Evolutionary conservation across 306 rosid genomes (phyloP), one percentile per base, ranked within the genome.

Genomic region (Carpinus viminea): DNA sequence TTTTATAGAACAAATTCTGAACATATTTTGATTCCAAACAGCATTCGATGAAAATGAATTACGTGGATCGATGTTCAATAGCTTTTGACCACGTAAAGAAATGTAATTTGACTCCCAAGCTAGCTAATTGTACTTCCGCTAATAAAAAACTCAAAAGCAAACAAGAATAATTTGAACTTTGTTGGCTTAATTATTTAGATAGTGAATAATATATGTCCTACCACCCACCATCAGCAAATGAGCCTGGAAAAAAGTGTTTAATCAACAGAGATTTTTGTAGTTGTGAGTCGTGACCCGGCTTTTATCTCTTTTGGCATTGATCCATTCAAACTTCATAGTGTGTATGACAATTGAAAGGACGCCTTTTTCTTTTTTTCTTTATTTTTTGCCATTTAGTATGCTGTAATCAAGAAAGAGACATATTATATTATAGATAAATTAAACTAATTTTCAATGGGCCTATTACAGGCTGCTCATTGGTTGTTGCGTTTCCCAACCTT

Each of bases 161-260:
- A 41, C 51, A 41, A 38, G 47, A 15, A 34, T 64, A 15, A 34
- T 64, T 31, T 34, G 31, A 64, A 34, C 70, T 16, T 34, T 34
- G 4, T 34, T 34, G 45, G 52, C 52, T 48, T 11, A 48, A 2
- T 61, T 7, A 52, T 52, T 62, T 64, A 64, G 70, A 8, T 34
- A 3, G 24, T 16, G 47, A 31, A 31, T 31, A 31, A 31, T 31
- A 31, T 54, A 4, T 60, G 70, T 71, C 66, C 76, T 70, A 85
- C 73, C 71, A 17, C 56, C 76, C 78, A 78, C 83, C 57, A 55
- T 38, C 75, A n/a, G 57, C 72, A 57, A 61, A 65, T 76, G 21
- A 73, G 82, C 76, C 53, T 76, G 50, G 56, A 53, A 65, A 36
- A 26, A 53, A 15, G 84, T 73, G 81, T 62, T 36, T 17, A 7